Base-by-base conservation (phyloP, 2,329 filamentous ascomycete species). In the Fusarium lateritium region DNA sequence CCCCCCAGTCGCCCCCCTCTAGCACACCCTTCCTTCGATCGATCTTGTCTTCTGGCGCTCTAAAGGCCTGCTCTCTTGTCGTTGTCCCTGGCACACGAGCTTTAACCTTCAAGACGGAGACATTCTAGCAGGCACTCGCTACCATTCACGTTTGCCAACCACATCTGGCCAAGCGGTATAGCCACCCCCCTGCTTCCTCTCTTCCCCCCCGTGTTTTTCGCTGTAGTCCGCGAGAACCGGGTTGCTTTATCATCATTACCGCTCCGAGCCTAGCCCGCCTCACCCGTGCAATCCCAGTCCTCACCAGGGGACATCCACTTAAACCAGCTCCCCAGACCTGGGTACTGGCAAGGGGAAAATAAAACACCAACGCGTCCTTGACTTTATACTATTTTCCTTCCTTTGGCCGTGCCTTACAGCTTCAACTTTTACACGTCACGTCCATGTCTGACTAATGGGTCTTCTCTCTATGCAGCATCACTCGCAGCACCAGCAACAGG, bases 401-500 rank as follows among this genome's bases (percentile, higher is more conserved):
- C 69, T 74, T 65, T 67, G 60, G 62, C 49, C 58, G 70, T 67
- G 75, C 74, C 62, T 69, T 40, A 46, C 75, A 79, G 65, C 79
- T 74, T 78, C 72, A 70, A 75, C 75, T 72, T 76, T 57, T 43
- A 59, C 45, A 67, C 56, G 67, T 67, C 62, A 70, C 62, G 77
- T 78, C 76, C 73, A 79, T 76, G 75, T 74, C 73, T 79, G 79
- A 87, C 86, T 88, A 86, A 88, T 86, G 83, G 82, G 84, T 82
- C 80, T 86, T 80, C 84, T 84, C 82, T 85, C 83, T 84, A 86
- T 88, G 86, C 88, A 93, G 90, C 91, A 92, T 87, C 91, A 92
- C 84, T 86, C 89, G 83, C 90, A 92, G 84, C 88, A 91, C 80
- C 83, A 88, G 79, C 89, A 89, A 82, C 89, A 92, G 85, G 91